A percentile compares a stretch with the other conserved stretches of the same genome.
These are phyloP conservation scores for Penicillium nucicola DNA, from an alignment of 495 filamentous ascomycete genomes.

Conservation along the genomic window DNA sequence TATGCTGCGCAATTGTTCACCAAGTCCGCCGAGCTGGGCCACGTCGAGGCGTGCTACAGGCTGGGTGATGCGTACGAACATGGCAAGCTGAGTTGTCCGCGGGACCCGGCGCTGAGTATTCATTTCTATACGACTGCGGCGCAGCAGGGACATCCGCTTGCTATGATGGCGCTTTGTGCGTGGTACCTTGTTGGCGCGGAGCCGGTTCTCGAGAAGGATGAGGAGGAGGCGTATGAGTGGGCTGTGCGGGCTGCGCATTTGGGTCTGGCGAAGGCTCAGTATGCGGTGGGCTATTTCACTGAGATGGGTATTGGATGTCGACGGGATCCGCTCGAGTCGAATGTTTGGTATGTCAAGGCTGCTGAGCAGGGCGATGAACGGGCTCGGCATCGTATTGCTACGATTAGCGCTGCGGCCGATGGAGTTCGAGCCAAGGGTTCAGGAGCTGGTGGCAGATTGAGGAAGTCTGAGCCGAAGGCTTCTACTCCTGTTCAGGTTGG, in stretches of 20 bases:
- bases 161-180: constrained; percentile 98
- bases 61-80: constrained; percentile 98
- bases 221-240: constrained; percentile 96
- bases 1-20: constrained; percentile 96
- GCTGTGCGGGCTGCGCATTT: constrained; percentile 78
- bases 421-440: constrained; percentile 53
- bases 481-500: neutral
- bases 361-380: constrained; percentile 90
- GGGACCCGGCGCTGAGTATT: constrained; percentile 88
- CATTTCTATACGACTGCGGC: constrained; percentile 97
- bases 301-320: constrained; percentile 97
- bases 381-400: constrained; percentile 78
- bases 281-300: constrained; percentile 94
- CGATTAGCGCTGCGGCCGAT: constrained; percentile 80
- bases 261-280: constrained; percentile 92
- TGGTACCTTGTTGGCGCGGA: constrained; percentile 98
- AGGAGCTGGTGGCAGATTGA: constrained; percentile 15
- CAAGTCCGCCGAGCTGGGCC: constrained; percentile 87
- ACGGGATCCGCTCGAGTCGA: constrained; percentile 88
- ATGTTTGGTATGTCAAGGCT: constrained; percentile 97
- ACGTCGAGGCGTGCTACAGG: constrained; percentile 76
- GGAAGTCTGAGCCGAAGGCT: constrained; percentile 14
- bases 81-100: constrained; percentile 79
- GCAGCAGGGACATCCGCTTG: constrained; percentile 73
- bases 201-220: constrained; percentile 89